Conservation (phyloP, 768 basidiomycete species). For the Russula dissimulans region DNA sequence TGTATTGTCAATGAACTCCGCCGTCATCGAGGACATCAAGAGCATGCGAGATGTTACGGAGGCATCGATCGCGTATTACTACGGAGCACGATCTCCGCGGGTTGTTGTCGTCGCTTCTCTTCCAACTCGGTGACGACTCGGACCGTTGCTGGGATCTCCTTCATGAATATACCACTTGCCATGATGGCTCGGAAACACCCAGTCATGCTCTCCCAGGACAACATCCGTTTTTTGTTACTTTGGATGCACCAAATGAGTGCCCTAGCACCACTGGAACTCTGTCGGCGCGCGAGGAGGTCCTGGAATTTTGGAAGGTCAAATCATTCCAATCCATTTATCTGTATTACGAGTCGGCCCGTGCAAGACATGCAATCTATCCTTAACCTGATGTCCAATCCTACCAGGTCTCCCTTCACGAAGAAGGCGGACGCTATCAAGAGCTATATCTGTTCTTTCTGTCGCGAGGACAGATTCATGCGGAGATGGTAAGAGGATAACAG, state of each 20-base stretch:
- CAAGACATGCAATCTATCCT: neutral
- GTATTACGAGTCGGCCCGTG: neutral
- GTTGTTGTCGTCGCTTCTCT: no score
- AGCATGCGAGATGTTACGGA: neutral
- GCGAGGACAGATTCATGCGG: neutral
- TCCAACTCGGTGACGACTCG: no score
- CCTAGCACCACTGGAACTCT: neutral
- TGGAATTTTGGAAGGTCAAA: neutral
- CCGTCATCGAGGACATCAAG: neutral
- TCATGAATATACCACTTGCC: neutral
- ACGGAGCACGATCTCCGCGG: no score
- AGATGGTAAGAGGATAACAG: neutral
- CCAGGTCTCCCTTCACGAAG: neutral
- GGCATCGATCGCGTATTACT: neutral
- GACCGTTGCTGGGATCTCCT: neutral
- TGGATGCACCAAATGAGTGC: neutral
- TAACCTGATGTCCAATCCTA: neutral
- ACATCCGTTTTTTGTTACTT: neutral
- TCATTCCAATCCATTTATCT: neutral
- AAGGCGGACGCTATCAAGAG: neutral
- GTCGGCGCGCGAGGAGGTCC: neutral
- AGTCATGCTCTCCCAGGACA: neutral
- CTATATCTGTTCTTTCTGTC: neutral
- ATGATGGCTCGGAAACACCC: neutral
- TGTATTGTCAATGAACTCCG: neutral